Conservation (phyloP, 805 yeast species). For the Wickerhamiella shivajii region DNA sequence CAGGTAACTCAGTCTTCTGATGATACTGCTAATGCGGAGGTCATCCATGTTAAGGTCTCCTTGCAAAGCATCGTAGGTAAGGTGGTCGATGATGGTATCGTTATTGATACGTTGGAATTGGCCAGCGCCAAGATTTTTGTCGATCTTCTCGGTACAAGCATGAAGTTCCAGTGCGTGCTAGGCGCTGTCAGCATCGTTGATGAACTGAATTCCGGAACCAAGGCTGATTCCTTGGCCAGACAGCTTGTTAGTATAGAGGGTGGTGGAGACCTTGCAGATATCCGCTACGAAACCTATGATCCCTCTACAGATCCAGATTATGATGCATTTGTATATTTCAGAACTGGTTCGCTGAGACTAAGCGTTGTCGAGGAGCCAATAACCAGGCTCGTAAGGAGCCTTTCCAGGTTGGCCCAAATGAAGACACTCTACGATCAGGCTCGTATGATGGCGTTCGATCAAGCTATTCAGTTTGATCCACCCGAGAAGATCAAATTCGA, state of each 20-base stretch:
- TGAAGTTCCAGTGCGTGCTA: slow-evolving; percentile 55
- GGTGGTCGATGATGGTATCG: slow-evolving; percentile 69
- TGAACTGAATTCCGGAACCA: slow-evolving; percentile 49
- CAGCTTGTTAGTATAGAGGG: slow-evolving; percentile 69
- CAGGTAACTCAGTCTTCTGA: slow-evolving; percentile 27
- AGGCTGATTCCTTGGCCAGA: slow-evolving; percentile 40
- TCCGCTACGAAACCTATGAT: slow-evolving; percentile 70
- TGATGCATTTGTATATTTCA: slow-evolving; percentile 43
- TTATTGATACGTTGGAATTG: slow-evolving; percentile 63
- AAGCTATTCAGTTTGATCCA: slow-evolving; percentile 48
- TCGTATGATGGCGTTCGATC: slow-evolving; percentile 74
- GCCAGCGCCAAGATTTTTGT: slow-evolving; percentile 59
- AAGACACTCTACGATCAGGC: slow-evolving; percentile 82
- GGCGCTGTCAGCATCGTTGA: slow-evolving; percentile 73
- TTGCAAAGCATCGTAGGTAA: slow-evolving; percentile 62
- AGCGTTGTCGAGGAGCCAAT: slow-evolving; percentile 75
- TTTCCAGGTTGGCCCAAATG: slow-evolving; percentile 68
- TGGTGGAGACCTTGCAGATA: slow-evolving; percentile 67
- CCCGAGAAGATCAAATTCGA: slow-evolving; percentile 57
- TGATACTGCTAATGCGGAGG: background rate
- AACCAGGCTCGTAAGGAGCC: slow-evolving; percentile 46
- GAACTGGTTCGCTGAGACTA: slow-evolving; percentile 60
- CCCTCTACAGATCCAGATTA: slow-evolving; percentile 28
- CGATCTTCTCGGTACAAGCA: slow-evolving; percentile 55
- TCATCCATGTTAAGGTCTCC: slow-evolving; percentile 47